Percentiles rank a stretch among this genome's conserved stretches.
Conservation (phyloP, 2,329 filamentous ascomycete species). For the Xylaria sp. region DNA sequence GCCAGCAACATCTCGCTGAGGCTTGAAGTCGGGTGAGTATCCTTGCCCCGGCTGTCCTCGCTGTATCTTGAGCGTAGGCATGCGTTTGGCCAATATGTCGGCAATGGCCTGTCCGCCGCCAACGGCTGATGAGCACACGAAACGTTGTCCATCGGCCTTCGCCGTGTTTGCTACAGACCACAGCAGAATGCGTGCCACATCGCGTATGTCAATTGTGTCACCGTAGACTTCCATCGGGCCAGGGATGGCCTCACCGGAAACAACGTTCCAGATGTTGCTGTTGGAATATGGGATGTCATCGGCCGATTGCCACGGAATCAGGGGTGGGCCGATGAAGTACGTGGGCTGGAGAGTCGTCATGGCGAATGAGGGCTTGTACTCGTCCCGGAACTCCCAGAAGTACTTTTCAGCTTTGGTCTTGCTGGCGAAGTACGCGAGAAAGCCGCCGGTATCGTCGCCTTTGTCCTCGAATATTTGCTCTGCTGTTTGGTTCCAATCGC, state of each 20-base stretch:
- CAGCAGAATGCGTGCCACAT: conserved; percentile 28
- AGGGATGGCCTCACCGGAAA: conserved; percentile 23
- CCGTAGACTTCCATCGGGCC: conserved; percentile 23
- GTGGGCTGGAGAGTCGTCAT: conserved; percentile 28
- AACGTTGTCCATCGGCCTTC: conserved; percentile 27
- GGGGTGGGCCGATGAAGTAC: conserved; percentile 27
- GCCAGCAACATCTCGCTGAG: conserved; percentile 9
- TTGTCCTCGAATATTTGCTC: conserved; percentile 17
- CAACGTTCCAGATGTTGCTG: conserved; percentile 21
- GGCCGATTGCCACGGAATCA: conserved; percentile 25
- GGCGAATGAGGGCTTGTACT: conserved; percentile 22
- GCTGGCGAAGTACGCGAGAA: conserved; percentile 28
- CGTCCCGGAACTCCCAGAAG: conserved; percentile 27
- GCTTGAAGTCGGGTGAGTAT: conserved; percentile 22
- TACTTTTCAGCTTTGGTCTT: conserved; percentile 27
- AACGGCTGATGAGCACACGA: conserved; percentile 24
- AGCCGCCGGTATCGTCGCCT: conserved; percentile 18
- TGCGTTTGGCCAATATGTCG: conserved; percentile 25
- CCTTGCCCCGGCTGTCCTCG: conserved; percentile 23
- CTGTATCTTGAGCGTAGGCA: conserved; percentile 17
- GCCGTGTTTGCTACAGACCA: conserved; percentile 25
- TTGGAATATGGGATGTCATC: conserved; percentile 24
- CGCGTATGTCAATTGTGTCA: conserved; percentile 25
- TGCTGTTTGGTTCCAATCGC: conserved; percentile 27
- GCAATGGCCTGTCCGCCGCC: conserved; percentile 27